phyloP scores from a whole-genome alignment of 1,139 yeast genomes.

The Magnusiomyces tetraspermus region DNA sequence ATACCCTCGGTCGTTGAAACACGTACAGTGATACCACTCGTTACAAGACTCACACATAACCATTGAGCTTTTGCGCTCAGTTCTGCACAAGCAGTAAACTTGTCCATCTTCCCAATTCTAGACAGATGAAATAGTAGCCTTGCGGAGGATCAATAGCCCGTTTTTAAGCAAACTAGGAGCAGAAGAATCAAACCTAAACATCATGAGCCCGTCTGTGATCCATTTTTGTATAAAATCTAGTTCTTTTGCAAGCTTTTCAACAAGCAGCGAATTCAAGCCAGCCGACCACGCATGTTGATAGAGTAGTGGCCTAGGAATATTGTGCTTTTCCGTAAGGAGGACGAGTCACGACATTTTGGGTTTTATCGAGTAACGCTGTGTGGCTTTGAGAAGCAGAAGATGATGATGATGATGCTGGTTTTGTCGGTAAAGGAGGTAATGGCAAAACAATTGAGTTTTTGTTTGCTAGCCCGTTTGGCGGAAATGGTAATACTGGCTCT shows the following conservation, averaged over 20 bases:
- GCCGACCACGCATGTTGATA: neutral
- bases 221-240: neutral
- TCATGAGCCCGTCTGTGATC: neutral
- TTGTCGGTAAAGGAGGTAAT: neutral
- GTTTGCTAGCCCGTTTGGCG: neutral
- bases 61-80: neutral
- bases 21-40: neutral
- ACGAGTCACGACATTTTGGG: neutral
- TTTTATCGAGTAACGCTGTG: neutral
- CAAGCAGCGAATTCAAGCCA: neutral
- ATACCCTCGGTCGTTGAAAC: neutral
- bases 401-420: no score
- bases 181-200: neutral
- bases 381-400: neutral
- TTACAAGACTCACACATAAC: neutral
- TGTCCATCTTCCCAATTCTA: neutral
- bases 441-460: neutral
- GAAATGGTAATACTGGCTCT: neutral
- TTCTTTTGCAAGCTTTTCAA: neutral
- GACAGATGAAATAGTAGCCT: neutral
- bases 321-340: neutral
- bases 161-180: neutral
- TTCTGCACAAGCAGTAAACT: neutral
- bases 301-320: neutral
- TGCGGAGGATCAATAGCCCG: neutral